Base-by-base conservation (phyloP, 2,329 filamentous ascomycete genomes). In the Fusarium temperatum region DNA sequence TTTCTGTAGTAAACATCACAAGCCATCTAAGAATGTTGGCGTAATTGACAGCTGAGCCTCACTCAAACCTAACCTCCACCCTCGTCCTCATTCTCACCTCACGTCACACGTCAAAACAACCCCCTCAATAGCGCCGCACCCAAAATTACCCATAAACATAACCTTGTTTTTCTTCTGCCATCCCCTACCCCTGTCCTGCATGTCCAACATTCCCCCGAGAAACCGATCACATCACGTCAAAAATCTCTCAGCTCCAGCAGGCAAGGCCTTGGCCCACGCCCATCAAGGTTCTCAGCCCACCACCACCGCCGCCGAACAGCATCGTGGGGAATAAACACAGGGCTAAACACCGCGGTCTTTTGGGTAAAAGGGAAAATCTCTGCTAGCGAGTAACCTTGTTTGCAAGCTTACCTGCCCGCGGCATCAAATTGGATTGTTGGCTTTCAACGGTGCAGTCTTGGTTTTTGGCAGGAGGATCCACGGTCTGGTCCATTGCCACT, bases 221-320 rank as follows among this genome's bases (percentile, higher is more conserved):
- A 12, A 39, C 35, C 8, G 24, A 28, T 53, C 48, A 53, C 48
- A 24, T 32, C 39, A 42, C 44, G 18, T 57, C 32, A 42, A 41
- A 73, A 55, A 69, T 45, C 45, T 69, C 60, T 65, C 65, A 66
- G 55, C n/a, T 50, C 57, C 24, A 30, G 62, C 42, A 63, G 22
- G 13, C 39, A n/a, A n/a, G 51, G 18, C 30, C 47, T 63, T 66
- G 68, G 66, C 66, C 38, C 35, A 47, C 15, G 66, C 60, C 75
- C 75, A 77, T 77, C 75, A 65, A 39, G 75, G 75, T 77, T 77
- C 75, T 77, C 64, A 73, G 59, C 53, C 57, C 55, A 62, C 61
- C 44, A 28, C 35, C 28, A 38, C 50, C 42, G 41, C 36, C n/a
- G 56, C 38, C 12, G 38, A 22, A 39, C 8, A 42, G 44, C 18